A percentile compares a stretch with the other conserved stretches of the same genome.
Evolutionary conservation across 805 yeast species (phyloP).

Genomic region (Allodekkera sacchari): DNA sequence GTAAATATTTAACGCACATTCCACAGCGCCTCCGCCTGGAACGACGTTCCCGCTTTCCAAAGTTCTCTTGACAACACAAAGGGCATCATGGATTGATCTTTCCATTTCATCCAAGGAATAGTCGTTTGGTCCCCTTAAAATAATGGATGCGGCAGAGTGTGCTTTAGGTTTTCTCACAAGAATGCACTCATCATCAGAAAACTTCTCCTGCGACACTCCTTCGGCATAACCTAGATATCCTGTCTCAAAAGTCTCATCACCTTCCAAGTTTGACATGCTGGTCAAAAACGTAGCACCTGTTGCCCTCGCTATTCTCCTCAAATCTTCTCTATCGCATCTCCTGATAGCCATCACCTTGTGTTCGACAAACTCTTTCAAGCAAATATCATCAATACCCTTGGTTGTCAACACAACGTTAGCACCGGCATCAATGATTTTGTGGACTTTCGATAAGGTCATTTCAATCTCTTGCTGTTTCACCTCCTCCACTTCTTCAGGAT

Average conservation of each 20-base stretch:
- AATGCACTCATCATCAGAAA: conserved; percentile 96
- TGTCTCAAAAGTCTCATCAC: conserved; percentile 86
- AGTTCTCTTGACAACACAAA: conserved; percentile 91
- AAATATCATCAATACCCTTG: conserved; percentile 90
- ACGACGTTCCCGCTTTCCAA: conserved; percentile 90
- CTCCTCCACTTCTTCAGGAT: conserved; percentile 86
- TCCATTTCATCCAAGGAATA: conserved; percentile 97
- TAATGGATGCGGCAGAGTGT: conserved; percentile 85
- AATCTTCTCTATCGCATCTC: conserved; percentile 93
- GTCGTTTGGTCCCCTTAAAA: conserved; percentile 93
- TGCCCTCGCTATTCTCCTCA: conserved; percentile 94
- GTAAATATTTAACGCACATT: conserved; percentile 88
- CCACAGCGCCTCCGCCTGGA: conserved; percentile 99
- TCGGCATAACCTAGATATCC: conserved; percentile 83
- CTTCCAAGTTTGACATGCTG: conserved; percentile 88
- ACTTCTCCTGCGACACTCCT: conserved; percentile 81
- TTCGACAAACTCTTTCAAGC: conserved; percentile 85
- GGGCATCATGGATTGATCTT: conserved; percentile 89
- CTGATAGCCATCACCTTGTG: conserved; percentile 92
- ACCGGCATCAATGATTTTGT: conserved; percentile 75
- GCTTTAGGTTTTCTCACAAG: conserved; percentile 82
- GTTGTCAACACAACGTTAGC: conserved; percentile 91
- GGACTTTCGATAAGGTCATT: conserved; percentile 73
- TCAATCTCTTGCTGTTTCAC: conserved; percentile 85
- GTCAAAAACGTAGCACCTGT: conserved; percentile 91